A percentile compares a stretch with the other conserved stretches of the same genome.
phyloP scores from a whole-genome alignment of 495 filamentous ascomycete species.

The Aspergillus ellipticus region DNA sequence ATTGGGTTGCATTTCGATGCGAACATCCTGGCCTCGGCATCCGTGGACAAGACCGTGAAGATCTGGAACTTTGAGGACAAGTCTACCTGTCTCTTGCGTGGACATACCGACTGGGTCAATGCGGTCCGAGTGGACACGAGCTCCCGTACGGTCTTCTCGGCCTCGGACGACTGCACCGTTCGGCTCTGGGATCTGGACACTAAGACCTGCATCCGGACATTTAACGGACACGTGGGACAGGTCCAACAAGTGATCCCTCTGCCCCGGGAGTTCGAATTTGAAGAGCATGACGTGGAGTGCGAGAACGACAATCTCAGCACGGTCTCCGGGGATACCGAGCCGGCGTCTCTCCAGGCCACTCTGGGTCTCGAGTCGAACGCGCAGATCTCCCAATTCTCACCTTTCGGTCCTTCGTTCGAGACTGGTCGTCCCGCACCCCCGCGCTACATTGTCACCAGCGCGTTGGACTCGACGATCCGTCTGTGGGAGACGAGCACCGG shows the following conservation, averaged over 20 bases:
- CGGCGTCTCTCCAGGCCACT: constrained; percentile 14
- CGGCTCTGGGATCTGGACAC: constrained; percentile 93
- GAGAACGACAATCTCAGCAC: constrained; percentile 51
- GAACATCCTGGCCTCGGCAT: constrained; percentile 79
- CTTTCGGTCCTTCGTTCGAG: constrained; percentile 57
- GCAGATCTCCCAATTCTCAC: constrained; percentile 41
- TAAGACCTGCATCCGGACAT: constrained; percentile 68
- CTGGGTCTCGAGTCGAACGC: constrained; percentile 22
- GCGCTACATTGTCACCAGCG: constrained; percentile 86
- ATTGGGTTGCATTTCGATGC: constrained; percentile 83
- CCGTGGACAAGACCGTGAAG: constrained; percentile 83
- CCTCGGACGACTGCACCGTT: constrained; percentile 88
- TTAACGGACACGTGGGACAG: constrained; percentile 91
- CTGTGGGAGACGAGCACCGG: constrained; percentile 88
- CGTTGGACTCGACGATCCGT: constrained; percentile 85
- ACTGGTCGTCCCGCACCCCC: constrained; percentile 67
- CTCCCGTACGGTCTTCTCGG: constrained; percentile 83
- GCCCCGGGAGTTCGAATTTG: constrained; percentile 83
- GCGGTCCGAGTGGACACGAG: constrained; percentile 75
- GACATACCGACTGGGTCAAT: constrained; percentile 94
- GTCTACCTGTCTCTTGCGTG: constrained; percentile 70
- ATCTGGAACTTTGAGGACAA: constrained; percentile 91
- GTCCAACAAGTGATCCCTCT: constrained; percentile 86
- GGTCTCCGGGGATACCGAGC: constrained; percentile 32
- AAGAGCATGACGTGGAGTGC: constrained; percentile 56